Evolutionary conservation across 1,284 basidiomycete species (phyloP).

Genomic region (Puccinia hordei): DNA sequence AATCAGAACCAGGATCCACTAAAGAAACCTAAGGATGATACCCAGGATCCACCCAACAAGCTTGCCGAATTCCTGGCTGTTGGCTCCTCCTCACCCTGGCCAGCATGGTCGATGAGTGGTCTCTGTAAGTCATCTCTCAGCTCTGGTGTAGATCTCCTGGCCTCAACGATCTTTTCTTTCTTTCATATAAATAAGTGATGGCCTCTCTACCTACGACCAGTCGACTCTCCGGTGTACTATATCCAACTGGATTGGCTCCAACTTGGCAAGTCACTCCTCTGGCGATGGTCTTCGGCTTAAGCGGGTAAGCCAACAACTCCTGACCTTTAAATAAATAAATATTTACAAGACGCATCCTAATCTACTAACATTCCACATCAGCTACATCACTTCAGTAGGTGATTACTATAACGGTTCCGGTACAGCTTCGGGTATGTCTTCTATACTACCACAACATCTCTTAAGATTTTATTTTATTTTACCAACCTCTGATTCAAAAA

Average conservation of each 20-base stretch:
- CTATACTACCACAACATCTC: neutral
- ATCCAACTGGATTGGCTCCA: slow-evolving; percentile 33
- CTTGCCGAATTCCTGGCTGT: slow-evolving; percentile 22
- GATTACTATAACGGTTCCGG: slow-evolving; percentile 47
- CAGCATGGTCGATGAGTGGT: slow-evolving; percentile 47
- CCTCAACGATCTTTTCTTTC: neutral
- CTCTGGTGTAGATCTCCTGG: neutral
- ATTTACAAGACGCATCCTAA: too few species aligned
- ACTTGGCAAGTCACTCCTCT: slow-evolving; percentile 44
- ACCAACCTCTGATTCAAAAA: neutral
- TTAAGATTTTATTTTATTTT: too few species aligned
- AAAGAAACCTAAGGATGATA: neutral
- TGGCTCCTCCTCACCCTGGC: slow-evolving; percentile 47
- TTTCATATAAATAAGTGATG: neutral
- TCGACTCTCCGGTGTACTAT: slow-evolving; percentile 19
- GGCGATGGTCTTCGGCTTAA: slow-evolving; percentile 46
- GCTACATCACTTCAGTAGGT: slow-evolving; percentile 47
- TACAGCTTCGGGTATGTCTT: slow-evolving; percentile 36
- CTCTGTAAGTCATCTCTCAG: slow-evolving; percentile 10
- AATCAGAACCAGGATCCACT: neutral
- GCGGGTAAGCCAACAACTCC: slow-evolving; percentile 28
- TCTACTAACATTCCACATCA: neutral
- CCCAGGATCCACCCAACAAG: slow-evolving; percentile 2
- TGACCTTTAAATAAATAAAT: neutral
- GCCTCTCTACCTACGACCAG: slow-evolving; percentile 38